Evolutionary conservation across 2,329 filamentous ascomycete genomes (phyloP), one percentile per base, ranked within the genome.

Genomic region (Penicillium glabrum): DNA sequence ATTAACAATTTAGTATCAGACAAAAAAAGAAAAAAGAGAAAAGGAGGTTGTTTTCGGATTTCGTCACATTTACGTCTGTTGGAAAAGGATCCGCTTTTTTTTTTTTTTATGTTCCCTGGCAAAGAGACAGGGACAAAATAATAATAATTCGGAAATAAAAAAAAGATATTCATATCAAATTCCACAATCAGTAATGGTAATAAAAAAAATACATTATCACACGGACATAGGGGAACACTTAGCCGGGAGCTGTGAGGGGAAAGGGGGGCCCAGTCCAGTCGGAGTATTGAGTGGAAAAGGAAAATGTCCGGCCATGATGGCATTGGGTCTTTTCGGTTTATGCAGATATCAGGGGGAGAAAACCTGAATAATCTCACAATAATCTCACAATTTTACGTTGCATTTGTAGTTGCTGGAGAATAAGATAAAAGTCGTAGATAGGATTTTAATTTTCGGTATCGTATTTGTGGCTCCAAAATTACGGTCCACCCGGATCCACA

Each of bases 401-500:
- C 35, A 39, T 47, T 31, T 31, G 29, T 1, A 11, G 29, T 31
- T 10, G 11, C 9, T 31, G 29, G 29, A 31, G 11, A 43, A 19
- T 23, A 19, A 43, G 39, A 43, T 43, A 43, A 43, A 14, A 31
- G 29, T 29, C 27, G 29, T 31, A 33, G 31, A 33, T 44, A 44
- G 41, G 41, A 44, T 44, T 44, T 44, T 44, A 44, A 21, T 44
- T 24, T 44, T 44, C 23, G 41, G 19, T 21, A 44, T 44, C 41
- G 41, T 33, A 33, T 33, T 33, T 33, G 31, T 33, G 31, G 31
- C 31, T 19, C 49, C 57, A 63, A 63, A 63, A 63, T 60, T 63
- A 64, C 62, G 39, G 51, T 63, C 58, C 60, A 62, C 58, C 51
- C 59, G 61, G 65, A 60, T 70, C 70, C 71, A 72, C 69, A 60